Base-by-base conservation (phyloP, 139 green algal species). In the Picochlorum sp. region DNA sequence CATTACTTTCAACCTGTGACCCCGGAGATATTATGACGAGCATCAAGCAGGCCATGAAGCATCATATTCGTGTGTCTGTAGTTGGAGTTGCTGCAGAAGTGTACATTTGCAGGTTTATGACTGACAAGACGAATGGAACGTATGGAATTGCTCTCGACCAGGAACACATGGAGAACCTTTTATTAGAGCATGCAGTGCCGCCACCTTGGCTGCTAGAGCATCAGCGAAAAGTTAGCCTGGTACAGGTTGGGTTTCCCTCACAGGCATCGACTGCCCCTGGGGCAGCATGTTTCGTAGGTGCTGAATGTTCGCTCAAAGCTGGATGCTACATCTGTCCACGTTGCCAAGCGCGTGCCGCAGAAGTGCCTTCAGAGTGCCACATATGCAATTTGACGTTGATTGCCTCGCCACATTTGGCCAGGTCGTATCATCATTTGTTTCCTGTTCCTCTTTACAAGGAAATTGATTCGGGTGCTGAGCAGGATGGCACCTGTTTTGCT, bases 391-490 rank as follows among this genome's bases (percentile, higher is more conserved):
- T 99, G 36, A 94, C 89, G 13, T 80, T 99, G n/a, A 86, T 98
- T 8, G 93, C 88, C 0, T 93, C 87, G 0, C 81, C 92, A 2
- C 91, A 99, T 71, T 65, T 99, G 13, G 92, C 92, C 2, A 74
- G 92, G 22, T 95, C 86, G 40, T 99, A 99, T 73, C 92, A 99
- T 69, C 92, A 99, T 75, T 76, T 99, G 6, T 99, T 99, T 64
- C 92, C 92, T 0, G 81, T 96, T 0, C 37, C 66, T 18, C 69
- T 74, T 0, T 98, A 88, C 51, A 32, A 70, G 0, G 89, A 96
- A 33, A 56, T 87, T 10, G 3, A 33, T 14, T 31, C 22, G 20
- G 40, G 16, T n/a, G n/a, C 55, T 35, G 29, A 31, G 29, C 14
- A 50, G 26, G 24, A 25, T n/a, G n/a, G n/a, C n/a, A n/a, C n/a